These are phyloP conservation scores for Didymella glomerata DNA, from an alignment of 2,329 filamentous ascomycete species.

Conservation along the genomic window DNA sequence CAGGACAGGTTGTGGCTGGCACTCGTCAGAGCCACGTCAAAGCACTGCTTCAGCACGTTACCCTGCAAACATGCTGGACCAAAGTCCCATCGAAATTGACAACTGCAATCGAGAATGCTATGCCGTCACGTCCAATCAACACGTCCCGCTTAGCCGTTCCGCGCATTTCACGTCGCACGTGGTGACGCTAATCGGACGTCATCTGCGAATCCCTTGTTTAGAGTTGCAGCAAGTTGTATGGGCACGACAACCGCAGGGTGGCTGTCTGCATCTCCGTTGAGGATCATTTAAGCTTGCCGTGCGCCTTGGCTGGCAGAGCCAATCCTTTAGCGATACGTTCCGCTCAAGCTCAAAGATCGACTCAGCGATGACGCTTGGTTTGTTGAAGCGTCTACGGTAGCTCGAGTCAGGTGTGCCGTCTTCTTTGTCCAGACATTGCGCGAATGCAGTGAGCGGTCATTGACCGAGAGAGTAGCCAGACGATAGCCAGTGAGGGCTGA, in stretches of 20 bases:
- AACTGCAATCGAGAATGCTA: not conserved
- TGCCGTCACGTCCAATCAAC: conserved; percentile 6
- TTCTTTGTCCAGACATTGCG: not conserved
- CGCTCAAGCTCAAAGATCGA: not conserved
- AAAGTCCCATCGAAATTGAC: not conserved
- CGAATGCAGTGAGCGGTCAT: conserved; percentile 1
- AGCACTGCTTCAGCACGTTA: not conserved
- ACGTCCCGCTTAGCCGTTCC: not conserved
- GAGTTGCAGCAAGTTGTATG: conserved; percentile 1
- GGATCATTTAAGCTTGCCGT: not conserved
- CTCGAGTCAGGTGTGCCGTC: not conserved
- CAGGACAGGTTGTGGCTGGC: not conserved
- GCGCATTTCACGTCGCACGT: conserved; percentile 12
- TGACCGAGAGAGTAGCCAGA: not conserved
- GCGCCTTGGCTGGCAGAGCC: conserved; percentile 6
- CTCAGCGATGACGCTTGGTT: conserved; percentile 3
- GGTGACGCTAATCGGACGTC: conserved; percentile 15
- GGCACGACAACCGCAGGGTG: not conserved
- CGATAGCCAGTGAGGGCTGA: not conserved
- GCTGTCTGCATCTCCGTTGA: conserved; percentile 1
- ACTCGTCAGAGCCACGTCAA: conserved; percentile 9
- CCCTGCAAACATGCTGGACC: not conserved
- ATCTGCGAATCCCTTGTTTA: conserved; percentile 10
- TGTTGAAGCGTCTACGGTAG: not conserved
- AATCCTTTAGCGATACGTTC: not conserved